phyloP scores from a whole-genome alignment of 208 protist genomes.

The Acanthamoeba comandoni region DNA sequence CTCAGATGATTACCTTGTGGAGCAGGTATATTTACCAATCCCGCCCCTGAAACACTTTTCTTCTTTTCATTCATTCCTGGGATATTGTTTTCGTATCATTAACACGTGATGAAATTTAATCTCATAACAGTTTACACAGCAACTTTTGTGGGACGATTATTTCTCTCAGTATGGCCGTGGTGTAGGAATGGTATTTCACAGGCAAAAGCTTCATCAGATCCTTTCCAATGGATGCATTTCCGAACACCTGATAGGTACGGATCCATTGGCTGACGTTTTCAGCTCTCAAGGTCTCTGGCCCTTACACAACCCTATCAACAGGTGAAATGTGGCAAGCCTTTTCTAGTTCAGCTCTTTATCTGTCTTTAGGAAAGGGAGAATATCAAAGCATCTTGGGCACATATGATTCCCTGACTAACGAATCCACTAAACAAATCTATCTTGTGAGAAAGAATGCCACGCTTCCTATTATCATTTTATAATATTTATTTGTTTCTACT shows the following conservation, averaged over 20 bases:
- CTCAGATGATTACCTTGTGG: conserved; percentile 52
- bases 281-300: background rate
- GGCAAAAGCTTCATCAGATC: conserved; percentile 49
- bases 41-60: too few species aligned
- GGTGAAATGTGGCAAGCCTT: conserved; percentile 57
- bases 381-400: conserved; percentile 42
- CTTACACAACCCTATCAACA: background rate
- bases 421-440: conserved; percentile 25
- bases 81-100: too few species aligned
- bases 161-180: conserved; percentile 47
- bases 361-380: conserved; percentile 18
- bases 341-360: conserved; percentile 5
- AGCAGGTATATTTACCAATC: background rate
- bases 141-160: conserved; percentile 59
- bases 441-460: conserved; percentile 21
- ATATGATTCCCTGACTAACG: background rate
- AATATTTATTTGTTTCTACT: background rate
- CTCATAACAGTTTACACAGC: conserved; percentile 13
- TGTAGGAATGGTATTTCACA: conserved; percentile 24
- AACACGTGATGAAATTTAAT: background rate
- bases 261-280: background rate
- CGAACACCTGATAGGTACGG: conserved; percentile 46
- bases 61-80: too few species aligned
- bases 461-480: background rate
- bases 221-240: conserved; percentile 60